Conservation (phyloP, 306 rosid species). For the Lablab purpureus region DNA sequence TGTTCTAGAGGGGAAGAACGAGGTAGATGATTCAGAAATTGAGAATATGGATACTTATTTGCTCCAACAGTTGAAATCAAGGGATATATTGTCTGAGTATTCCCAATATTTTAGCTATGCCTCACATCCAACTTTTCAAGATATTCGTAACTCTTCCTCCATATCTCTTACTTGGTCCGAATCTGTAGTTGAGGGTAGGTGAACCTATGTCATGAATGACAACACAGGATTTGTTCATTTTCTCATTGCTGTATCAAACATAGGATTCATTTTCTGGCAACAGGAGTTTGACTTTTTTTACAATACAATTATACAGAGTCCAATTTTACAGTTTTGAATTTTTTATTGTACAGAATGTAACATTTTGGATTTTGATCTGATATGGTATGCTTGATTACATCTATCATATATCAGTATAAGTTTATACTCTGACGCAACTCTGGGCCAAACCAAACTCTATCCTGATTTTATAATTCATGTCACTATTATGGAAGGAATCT, state of each 20-base stretch:
- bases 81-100: slow-evolving; percentile 55
- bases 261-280: slow-evolving; percentile 32
- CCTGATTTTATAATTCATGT: slow-evolving; percentile 2
- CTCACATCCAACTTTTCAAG: slow-evolving; percentile 77
- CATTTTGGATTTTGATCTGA: slow-evolving; percentile 24
- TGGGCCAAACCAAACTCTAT: slow-evolving; percentile 14
- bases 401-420: neutral
- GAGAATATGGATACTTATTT: slow-evolving; percentile 64
- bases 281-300: neutral
- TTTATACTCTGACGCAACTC: slow-evolving; percentile 11
- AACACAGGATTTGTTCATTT: neutral
- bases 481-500: slow-evolving; percentile 19
- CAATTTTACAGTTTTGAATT: neutral
- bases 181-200: slow-evolving; percentile 58
- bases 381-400: slow-evolving; percentile 7
- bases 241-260: slow-evolving; percentile 2
- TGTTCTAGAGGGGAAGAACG: slow-evolving; percentile 68
- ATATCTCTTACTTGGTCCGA: slow-evolving; percentile 65
- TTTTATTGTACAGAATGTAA: slow-evolving; percentile 40
- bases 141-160: slow-evolving; percentile 58
- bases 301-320: slow-evolving; percentile 5
- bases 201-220: slow-evolving; percentile 40
- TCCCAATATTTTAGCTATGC: slow-evolving; percentile 47
- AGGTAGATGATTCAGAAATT: slow-evolving; percentile 51
- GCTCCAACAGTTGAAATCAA: slow-evolving; percentile 59